Conservation (phyloP, 225 moss, liverwort and hornwort genomes). For the Polytrichum commune region DNA sequence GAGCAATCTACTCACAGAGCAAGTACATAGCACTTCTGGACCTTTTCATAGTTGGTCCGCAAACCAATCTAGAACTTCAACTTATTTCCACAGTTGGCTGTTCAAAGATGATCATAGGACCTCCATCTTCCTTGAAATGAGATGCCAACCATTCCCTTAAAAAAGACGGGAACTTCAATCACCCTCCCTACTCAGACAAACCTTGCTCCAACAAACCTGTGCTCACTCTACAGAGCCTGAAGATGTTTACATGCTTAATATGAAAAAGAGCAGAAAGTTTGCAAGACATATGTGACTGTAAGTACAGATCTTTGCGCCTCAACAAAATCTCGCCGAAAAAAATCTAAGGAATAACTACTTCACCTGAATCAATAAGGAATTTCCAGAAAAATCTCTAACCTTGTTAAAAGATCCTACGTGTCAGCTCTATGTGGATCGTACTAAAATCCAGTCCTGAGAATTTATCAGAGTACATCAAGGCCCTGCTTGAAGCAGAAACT, state of each 20-base stretch:
- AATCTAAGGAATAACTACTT: not conserved
- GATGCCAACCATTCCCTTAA: conserved; percentile 2
- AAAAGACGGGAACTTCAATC: conserved; percentile 5
- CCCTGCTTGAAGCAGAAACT: conserved; percentile 10
- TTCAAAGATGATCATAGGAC: conserved; percentile 24
- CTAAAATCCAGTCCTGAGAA: not conserved
- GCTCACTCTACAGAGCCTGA: conserved; percentile 6
- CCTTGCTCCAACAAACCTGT: conserved; percentile 1
- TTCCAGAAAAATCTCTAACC: conserved; percentile 11
- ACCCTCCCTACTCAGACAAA: conserved; percentile 3
- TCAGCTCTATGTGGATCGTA: not conserved
- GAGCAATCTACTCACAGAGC: too few relatives aligned
- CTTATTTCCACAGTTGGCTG: not conserved
- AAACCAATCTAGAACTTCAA: conserved; percentile 3
- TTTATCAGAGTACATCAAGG: not conserved
- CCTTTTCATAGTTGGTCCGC: too few relatives aligned
- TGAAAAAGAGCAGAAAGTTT: not conserved
- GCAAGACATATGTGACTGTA: not conserved
- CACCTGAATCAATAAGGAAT: too few relatives aligned
- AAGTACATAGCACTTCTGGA: too few relatives aligned
- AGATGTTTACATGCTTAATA: conserved; percentile 1
- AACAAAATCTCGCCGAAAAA: conserved; percentile 14
- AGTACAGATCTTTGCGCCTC: conserved; percentile 3
- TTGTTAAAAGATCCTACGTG: not conserved
- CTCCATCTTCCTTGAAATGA: conserved; percentile 24